A percentile compares a stretch with the other conserved stretches of the same genome.
Evolutionary conservation across 2,329 filamentous ascomycete species (phyloP).

Genomic region (Fusarium brevicatenulatum): DNA sequence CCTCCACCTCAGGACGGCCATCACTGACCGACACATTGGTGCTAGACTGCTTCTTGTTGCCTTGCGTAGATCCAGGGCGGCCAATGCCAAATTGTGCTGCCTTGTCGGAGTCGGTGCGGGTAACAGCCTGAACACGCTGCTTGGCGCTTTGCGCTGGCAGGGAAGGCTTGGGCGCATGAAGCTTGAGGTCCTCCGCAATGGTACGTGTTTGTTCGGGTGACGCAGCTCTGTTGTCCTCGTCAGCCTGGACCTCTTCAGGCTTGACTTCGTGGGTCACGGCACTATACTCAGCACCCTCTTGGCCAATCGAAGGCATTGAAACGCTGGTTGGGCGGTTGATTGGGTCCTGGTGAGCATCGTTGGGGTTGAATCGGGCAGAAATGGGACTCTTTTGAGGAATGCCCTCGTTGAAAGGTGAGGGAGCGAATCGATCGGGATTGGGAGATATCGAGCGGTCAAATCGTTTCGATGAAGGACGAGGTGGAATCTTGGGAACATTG

Average conservation of each 20-base stretch:
- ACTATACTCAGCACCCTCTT: slow-evolving; percentile 91
- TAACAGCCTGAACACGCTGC: slow-evolving; percentile 83
- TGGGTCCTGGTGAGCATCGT: slow-evolving; percentile 52
- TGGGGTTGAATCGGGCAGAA: slow-evolving; percentile 49
- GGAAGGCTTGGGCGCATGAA: slow-evolving; percentile 90
- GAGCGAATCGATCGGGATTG: slow-evolving; percentile 80
- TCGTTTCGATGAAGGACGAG: slow-evolving; percentile 77
- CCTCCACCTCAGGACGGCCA: slow-evolving; percentile 64
- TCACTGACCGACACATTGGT: slow-evolving; percentile 66
- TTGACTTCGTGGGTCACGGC: slow-evolving; percentile 59
- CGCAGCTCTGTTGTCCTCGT: slow-evolving; percentile 49
- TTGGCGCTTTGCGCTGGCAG: slow-evolving; percentile 84
- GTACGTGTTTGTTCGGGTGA: slow-evolving; percentile 80
- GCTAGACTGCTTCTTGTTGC: slow-evolving; percentile 71
- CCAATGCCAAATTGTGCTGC: slow-evolving; percentile 88
- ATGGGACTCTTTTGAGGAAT: slow-evolving; percentile 61
- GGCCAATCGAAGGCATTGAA: slow-evolving; percentile 82
- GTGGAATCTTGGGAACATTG: slow-evolving; percentile 74
- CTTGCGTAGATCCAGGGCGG: slow-evolving; percentile 63
- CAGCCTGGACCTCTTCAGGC: slow-evolving; percentile 54
- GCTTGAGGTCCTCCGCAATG: slow-evolving; percentile 81
- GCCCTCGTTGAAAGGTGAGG: slow-evolving; percentile 84
- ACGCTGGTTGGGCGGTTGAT: slow-evolving; percentile 78
- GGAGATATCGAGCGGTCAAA: slow-evolving; percentile 81
- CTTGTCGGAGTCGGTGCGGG: slow-evolving; percentile 88